These are phyloP conservation scores for Cladophialophora yegresii DNA, from an alignment of 2,329 filamentous ascomycete species.

Conservation along the genomic window DNA sequence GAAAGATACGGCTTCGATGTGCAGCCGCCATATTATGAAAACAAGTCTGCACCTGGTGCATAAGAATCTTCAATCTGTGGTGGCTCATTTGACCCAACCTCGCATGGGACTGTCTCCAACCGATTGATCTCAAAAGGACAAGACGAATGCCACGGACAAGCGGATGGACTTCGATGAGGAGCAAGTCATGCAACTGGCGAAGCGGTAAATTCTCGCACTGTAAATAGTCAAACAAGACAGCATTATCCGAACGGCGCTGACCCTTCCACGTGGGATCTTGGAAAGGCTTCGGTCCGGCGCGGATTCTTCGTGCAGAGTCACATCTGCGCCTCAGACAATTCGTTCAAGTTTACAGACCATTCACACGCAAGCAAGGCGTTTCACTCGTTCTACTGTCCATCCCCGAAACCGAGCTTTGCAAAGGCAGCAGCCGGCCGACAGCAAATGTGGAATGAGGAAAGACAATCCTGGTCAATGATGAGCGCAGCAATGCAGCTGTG, in stretches of 20 bases:
- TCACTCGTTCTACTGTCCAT: background rate
- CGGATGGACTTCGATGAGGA: background rate
- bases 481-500: conserved; percentile 15
- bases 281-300: background rate
- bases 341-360: background rate
- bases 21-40: conserved; percentile 56
- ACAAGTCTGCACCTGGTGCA: conserved; percentile 7
- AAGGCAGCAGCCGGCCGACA: background rate
- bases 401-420: background rate
- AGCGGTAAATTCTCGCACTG: background rate
- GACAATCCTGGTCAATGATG: conserved; percentile 3
- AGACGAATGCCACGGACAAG: background rate
- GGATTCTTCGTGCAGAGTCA: background rate
- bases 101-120: background rate
- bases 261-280: background rate
- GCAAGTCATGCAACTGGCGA: background rate
- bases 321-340: background rate
- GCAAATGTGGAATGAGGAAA: conserved; percentile 2
- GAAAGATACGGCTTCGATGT: conserved; percentile 87
- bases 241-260: background rate
- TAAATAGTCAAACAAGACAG: conserved; percentile 4
- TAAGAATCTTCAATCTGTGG: background rate
- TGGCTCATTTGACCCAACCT: background rate
- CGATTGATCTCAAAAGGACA: background rate
- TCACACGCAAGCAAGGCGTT: background rate